Evolutionary conservation across 805 yeast species (phyloP), one percentile per base, ranked within the genome.

Genomic region (Candida vartiovaarae): DNA sequence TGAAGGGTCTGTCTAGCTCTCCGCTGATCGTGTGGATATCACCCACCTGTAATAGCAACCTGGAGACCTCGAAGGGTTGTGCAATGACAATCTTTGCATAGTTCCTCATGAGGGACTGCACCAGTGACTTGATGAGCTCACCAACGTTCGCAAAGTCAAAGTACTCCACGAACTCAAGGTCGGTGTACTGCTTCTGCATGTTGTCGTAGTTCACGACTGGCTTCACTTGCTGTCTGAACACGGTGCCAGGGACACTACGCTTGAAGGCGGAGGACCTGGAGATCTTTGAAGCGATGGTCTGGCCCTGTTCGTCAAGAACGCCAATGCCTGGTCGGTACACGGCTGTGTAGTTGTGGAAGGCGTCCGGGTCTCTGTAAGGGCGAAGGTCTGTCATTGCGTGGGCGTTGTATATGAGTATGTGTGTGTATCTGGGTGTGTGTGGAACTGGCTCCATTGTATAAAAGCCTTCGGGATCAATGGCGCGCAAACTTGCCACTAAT

Each of bases 61-160:
- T 72, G 5, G 85, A 77, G 15, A 86, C 83, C 53, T 91, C 97
- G 62, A 90, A 82, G 2, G 99, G 98, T 63, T 93, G 97, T 20
- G 86, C 75, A 7, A 85, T 59, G 30, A 88, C 61, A 37, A 82
- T 78, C 47, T 79, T 80, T 43, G 78, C 62, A 65, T 93, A 91
- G 50, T 80, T 82, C 50, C 78, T 77, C 40, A 80, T 55, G 48
- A 87, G 78, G 37, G 84, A 78, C 58, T 74, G 69, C 25, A 79
- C 62, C 46, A 88, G 68, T 34, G 80, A 76, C 42, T 72, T 68
- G 5, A 80, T 50, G 31, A 82, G 59, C 49, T 79, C 85, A 41
- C 70, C 70, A 54, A 84, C 62, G 56, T 80, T 78, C 50, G 67
- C 67, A 49, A 70, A 53, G 53, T 82, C 87, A 47, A 84, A 71